Base-by-base conservation (phyloP, 306 rosid genomes). In the Cucurbita ficifolia region DNA sequence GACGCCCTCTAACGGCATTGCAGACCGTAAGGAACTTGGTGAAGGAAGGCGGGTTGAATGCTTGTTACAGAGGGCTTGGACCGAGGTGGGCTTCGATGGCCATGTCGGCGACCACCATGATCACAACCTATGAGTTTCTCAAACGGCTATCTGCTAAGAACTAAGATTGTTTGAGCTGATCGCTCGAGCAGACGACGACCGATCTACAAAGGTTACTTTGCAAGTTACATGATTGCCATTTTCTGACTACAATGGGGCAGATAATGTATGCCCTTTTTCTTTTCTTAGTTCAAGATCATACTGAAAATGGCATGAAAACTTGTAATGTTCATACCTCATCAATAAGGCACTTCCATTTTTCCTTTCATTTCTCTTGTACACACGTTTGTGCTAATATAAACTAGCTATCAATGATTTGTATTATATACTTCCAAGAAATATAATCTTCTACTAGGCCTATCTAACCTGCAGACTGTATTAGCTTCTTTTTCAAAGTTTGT, bases 81-180 rank as follows among this genome's bases (percentile, higher is more conserved):
- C 98, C 98, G 8, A 87, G 98, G 79, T 94, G 97, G 97, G 96
- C 87, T 59, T 90, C 95, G 1, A 91, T 91, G 97, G 90, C 97
- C n/a, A 78, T 94, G 91, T 94, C 98, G 55, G 94, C 98, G 2
- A 85, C 98, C 40, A 87, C 95, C 65, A 94, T 94, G 98, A 88
- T 94, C 79, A 89, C 98, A 16, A 94, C 96, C 67, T 94, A 94
- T 48, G 98, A 94, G 84, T 94, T 89, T 70, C 83, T 94, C 86
- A 90, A 94, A 76, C 81, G 96, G 24, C 71, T 94, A 82, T 94
- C 97, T 29, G 75, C 97, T 12, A 94, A 90, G 87, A 84, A 68
- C 55, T 88, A 83, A 78, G 84, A 78, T 36, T 19, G 83, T 70
- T 80, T 76, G 50, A 71, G 33, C 33, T 29, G 84, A 78, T 36